Conservation (phyloP, 169 alveolate species). For the Hammondia hammondi region DNA sequence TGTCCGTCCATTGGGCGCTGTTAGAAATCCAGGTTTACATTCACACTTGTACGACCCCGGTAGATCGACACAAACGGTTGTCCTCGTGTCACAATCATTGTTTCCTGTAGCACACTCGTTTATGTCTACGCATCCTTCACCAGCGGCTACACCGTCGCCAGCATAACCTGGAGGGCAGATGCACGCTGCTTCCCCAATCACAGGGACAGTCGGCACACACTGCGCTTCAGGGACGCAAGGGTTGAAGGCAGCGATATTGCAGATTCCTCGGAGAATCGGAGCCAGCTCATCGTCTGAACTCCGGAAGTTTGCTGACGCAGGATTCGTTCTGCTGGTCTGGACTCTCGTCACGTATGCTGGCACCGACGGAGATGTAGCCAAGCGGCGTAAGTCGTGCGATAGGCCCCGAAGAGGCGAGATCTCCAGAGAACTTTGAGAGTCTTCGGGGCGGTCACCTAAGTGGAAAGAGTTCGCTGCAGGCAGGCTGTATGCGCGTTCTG, state of each 20-base stretch:
- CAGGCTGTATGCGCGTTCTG: neutral
- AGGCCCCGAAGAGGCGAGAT: neutral
- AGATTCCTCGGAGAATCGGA: conserved; percentile 54
- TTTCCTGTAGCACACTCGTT: conserved; percentile 73
- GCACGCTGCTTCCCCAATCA: conserved; percentile 75
- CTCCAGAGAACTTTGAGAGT: neutral
- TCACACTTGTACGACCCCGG: conserved; percentile 74
- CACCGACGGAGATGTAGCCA: neutral
- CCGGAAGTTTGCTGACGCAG: neutral
- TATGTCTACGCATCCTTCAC: conserved; percentile 73
- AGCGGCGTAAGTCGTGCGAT: neutral
- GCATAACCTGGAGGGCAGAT: conserved; percentile 73
- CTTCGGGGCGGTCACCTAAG: neutral
- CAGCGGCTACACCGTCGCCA: conserved; percentile 73
- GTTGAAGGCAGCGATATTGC: conserved; percentile 48
- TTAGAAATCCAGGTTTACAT: conserved; percentile 69
- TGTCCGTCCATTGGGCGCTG: conserved; percentile 65
- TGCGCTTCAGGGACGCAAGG: conserved; percentile 48
- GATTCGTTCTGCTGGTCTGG: neutral
- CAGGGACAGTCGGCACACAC: conserved; percentile 61
- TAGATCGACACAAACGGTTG: conserved; percentile 70
- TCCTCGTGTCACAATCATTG: conserved; percentile 68
- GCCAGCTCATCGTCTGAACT: conserved; percentile 15
- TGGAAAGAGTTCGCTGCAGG: neutral
- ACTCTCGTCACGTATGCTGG: conserved; percentile 18